Conservation (phyloP, 129 eudicot species). For the Mikania micrantha region DNA sequence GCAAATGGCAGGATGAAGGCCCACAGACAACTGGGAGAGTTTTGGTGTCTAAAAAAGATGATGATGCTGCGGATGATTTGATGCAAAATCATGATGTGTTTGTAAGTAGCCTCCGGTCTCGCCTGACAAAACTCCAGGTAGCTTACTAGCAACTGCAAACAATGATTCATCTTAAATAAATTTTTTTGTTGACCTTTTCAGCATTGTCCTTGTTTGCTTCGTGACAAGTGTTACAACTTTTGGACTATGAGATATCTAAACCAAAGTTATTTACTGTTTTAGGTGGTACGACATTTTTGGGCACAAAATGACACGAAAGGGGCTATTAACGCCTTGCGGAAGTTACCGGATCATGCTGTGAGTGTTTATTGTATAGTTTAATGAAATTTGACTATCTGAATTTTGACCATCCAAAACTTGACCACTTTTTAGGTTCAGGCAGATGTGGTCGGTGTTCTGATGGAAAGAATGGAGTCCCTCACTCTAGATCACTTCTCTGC, state of each 20-base stretch:
- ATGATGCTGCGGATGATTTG: slow-evolving; percentile 38
- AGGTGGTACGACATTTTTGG: slow-evolving; percentile 95
- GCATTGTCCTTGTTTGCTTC: neutral
- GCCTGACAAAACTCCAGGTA: slow-evolving; percentile 95
- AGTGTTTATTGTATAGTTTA: slow-evolving; percentile 26
- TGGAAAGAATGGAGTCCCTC: slow-evolving; percentile 66
- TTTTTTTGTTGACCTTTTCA: neutral
- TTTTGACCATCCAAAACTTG: neutral
- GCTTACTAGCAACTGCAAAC: no score
- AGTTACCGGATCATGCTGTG: slow-evolving; percentile 91
- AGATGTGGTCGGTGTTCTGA: slow-evolving; percentile 64
- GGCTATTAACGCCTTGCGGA: slow-evolving; percentile 67
- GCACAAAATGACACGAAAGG: slow-evolving; percentile 71
- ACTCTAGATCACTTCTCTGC: slow-evolving; percentile 70
- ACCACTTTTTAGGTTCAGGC: slow-evolving; percentile 66
- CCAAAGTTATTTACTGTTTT: slow-evolving; percentile 7
- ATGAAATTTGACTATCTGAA: neutral
- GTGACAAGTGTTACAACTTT: neutral
- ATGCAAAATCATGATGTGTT: slow-evolving; percentile 72
- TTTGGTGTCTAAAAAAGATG: slow-evolving; percentile 34
- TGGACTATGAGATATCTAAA: neutral
- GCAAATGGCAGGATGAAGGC: slow-evolving; percentile 50
- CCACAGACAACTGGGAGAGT: slow-evolving; percentile 40
- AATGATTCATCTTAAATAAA: neutral
- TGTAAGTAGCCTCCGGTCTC: slow-evolving; percentile 62